Percentiles rank a stretch among this genome's conserved stretches.
Evolutionary conservation across 495 filamentous ascomycete genomes (phyloP).

Genomic region (Neurospora sp.): DNA sequence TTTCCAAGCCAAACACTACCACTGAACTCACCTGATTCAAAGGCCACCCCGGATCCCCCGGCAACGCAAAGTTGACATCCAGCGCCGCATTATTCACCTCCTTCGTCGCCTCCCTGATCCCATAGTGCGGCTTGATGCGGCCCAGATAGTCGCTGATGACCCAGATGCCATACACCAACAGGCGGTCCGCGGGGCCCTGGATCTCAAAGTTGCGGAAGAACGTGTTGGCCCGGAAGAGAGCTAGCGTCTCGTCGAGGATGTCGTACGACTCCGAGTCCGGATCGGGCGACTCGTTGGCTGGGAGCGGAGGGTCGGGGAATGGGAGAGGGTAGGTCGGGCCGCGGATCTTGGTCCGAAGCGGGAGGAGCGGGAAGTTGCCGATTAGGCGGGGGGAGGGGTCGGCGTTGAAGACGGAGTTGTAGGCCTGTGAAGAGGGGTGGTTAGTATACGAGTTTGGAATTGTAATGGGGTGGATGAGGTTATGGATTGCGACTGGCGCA

Average conservation of each 20-base stretch:
- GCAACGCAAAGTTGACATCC: slow-evolving; percentile 82
- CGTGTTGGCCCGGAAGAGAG: slow-evolving; percentile 93
- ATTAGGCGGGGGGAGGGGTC: slow-evolving; percentile 45
- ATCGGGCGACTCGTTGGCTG: slow-evolving; percentile 62
- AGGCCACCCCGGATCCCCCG: slow-evolving; percentile 89
- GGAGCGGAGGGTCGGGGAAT: slow-evolving; percentile 48
- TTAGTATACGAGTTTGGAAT: neutral
- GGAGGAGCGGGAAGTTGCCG: slow-evolving; percentile 92
- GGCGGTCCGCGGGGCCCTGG: slow-evolving; percentile 87
- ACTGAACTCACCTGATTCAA: slow-evolving; percentile 60
- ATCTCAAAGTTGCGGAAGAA: slow-evolving; percentile 99
- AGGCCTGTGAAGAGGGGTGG: slow-evolving; percentile 51
- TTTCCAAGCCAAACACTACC: too few relatives aligned
- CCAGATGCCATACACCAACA: slow-evolving; percentile 93
- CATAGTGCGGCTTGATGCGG: slow-evolving; percentile 63
- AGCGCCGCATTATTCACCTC: slow-evolving; percentile 55
- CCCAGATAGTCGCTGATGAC: slow-evolving; percentile 81
- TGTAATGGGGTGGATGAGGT: neutral
- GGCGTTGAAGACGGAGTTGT: slow-evolving; percentile 87
- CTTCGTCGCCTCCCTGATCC: slow-evolving; percentile 41
- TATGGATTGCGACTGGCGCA: neutral
- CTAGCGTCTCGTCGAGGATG: slow-evolving; percentile 85
- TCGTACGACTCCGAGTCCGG: slow-evolving; percentile 85
- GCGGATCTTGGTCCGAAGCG: slow-evolving; percentile 83
- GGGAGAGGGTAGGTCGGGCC: slow-evolving; percentile 82